Evolutionary conservation across 2,329 filamentous ascomycete species (phyloP), one percentile per base, ranked within the genome.

Genomic region (Sporothrix luriei): DNA sequence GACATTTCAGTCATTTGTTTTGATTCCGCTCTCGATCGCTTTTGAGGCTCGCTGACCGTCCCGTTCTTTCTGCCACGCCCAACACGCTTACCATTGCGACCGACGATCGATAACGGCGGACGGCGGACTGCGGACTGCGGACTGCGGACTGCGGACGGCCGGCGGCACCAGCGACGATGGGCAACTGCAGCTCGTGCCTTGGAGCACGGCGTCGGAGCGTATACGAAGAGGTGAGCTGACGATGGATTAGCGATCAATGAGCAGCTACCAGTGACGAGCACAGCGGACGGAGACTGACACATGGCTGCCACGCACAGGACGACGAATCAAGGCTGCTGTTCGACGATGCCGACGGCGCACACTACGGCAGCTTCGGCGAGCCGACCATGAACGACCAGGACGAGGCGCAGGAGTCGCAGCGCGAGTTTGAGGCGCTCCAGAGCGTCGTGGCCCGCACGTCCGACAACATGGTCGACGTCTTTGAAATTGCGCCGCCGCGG

Each of bases 391-490:
- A 82, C 69, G 79, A 81, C 66, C 85, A 87, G 74, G 84, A 85
- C 75, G 87, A 89, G 74, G 85, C 86, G 11, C 80, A 87, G 71
- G 88, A 90, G 76, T 84, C 84, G 33, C 87, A 89, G 77, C 82
- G 87, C 72, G 88, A 90, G 78, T 86, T 83, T 59, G 88, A 90
- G 77, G 87, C 88, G 69, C 78, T 90, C 66, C 87, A 89, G 76
- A 82, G 85, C 73, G 86, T 90, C 4, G 86, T 90, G 43, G 85
- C 86, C 59, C 85, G 85, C 73, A 90, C 88, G 64, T 88, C 88
- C 62, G 87, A 88, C 75, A 88, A 89, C 75, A 86, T 90, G 79
- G 87, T 90, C 71, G 88, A 90, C 76, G 86, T 90, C 61, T 90
- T 89, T 78, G 87, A 89, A 72, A 88, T 89, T 75, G 83, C 85